phyloP scores from a whole-genome alignment of 371 early-diverging fungal genomes.

The Actinomortierella ambigua region DNA sequence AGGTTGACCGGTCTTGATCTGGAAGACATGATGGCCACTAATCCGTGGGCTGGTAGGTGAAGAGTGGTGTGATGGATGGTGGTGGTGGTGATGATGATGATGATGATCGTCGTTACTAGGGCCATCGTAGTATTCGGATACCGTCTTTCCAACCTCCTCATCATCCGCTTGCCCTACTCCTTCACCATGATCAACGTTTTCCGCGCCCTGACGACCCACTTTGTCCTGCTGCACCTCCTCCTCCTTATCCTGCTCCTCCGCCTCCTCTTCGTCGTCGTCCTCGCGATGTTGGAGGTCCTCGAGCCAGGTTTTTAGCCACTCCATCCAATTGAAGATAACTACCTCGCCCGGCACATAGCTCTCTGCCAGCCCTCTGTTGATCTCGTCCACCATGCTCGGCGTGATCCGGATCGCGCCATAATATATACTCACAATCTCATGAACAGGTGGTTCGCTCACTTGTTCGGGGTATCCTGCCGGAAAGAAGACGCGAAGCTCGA shows the following conservation, averaged over 20 bases:
- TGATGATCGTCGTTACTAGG: constrained; percentile 3
- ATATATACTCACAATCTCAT: constrained; percentile 71
- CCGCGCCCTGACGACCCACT: constrained; percentile 18
- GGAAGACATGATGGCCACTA: constrained; percentile 46
- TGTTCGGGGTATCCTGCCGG: constrained; percentile 69
- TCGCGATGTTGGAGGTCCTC: constrained; percentile 46
- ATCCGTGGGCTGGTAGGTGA: constrained; percentile 31
- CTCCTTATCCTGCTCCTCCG: constrained; percentile 6
- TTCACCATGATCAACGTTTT: constrained; percentile 6
- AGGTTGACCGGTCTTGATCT: constrained; percentile 55
- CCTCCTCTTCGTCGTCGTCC: constrained; percentile 16
- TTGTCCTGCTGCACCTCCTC: constrained; percentile 12
- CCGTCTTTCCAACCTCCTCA: constrained; percentile 11
- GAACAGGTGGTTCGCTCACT: constrained; percentile 64
- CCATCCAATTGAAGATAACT: constrained; percentile 78
- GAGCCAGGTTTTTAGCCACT: constrained; percentile 68
- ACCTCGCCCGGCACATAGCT: constrained; percentile 73
- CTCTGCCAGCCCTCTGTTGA: constrained; percentile 57
- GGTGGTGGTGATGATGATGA: constrained; percentile 7
- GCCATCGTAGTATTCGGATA: constrained; percentile 23
- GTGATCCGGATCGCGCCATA: constrained; percentile 62
- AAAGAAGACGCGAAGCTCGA: constrained; percentile 60
- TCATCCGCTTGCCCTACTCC: constrained; percentile 15
- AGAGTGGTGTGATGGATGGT: constrained; percentile 10
- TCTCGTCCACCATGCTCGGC: constrained; percentile 48